phyloP scores from a whole-genome alignment of 202 grass and related monocot genomes.

The Setaria italica region DNA sequence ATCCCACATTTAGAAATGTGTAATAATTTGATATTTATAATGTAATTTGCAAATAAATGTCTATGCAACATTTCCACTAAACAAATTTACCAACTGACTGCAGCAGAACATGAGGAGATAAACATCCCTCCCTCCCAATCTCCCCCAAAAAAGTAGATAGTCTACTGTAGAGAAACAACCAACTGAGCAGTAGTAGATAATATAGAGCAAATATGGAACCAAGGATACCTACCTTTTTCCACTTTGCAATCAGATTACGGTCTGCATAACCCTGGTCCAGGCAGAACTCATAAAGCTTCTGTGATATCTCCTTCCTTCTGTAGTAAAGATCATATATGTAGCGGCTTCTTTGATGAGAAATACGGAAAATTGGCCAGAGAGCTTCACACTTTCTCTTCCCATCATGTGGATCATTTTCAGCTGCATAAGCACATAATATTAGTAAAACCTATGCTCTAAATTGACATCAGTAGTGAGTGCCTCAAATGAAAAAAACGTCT shows the following conservation, averaged over 20 bases:
- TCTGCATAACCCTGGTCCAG: slow-evolving; percentile 87
- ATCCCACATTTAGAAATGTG: slow-evolving; percentile 4
- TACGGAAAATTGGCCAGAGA: slow-evolving; percentile 90
- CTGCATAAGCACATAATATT: slow-evolving; percentile 38
- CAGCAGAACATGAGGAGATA: background rate
- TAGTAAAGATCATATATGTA: slow-evolving; percentile 96
- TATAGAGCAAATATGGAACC: background rate
- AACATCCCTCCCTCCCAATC: background rate
- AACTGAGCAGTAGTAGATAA: background rate
- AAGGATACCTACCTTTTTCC: slow-evolving; percentile 79
- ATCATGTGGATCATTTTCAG: slow-evolving; percentile 96
- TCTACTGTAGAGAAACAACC: background rate
- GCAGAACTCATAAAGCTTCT: slow-evolving; percentile 89
- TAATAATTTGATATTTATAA: background rate
- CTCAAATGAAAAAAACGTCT: background rate
- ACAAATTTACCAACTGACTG: background rate
- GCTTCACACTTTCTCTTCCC: slow-evolving; percentile 93
- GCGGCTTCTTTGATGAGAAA: slow-evolving; percentile 86
- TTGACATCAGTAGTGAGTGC: background rate
- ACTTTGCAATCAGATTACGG: slow-evolving; percentile 90
- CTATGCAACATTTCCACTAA: background rate
- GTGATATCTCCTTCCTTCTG: slow-evolving; percentile 90
- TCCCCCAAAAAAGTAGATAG: background rate
- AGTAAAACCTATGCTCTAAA: background rate
- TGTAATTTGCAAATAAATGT: background rate